Conservation (phyloP, 805 yeast species). For the Myxozyma nipponensis region DNA sequence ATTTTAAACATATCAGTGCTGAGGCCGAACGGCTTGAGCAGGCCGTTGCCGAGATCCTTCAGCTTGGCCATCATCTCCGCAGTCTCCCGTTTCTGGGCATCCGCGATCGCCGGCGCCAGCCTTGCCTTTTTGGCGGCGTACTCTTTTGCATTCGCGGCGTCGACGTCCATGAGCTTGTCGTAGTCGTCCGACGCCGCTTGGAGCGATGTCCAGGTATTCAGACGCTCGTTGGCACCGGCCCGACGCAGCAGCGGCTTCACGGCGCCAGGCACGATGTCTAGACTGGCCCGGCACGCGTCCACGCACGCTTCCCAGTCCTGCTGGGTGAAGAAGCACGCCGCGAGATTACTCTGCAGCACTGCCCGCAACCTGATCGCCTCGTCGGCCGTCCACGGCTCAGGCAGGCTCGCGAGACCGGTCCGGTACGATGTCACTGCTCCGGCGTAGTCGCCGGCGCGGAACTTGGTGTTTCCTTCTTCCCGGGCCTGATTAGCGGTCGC, state of each 20-base stretch:
- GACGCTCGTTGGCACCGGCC: constrained; percentile 55
- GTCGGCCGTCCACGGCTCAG: constrained; percentile 13
- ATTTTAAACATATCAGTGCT: constrained; percentile 34
- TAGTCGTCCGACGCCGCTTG: constrained; percentile 33
- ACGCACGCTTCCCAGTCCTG: constrained; percentile 45
- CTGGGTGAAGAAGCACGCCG: constrained; percentile 31
- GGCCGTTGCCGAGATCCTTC: constrained; percentile 35
- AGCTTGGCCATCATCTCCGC: constrained; percentile 35
- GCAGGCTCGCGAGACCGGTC: constrained; percentile 16
- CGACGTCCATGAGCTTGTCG: constrained; percentile 15
- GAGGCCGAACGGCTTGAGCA: constrained; percentile 35
- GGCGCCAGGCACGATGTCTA: constrained; percentile 56
- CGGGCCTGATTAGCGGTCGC: neutral
- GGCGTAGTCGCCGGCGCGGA: constrained; percentile 17
- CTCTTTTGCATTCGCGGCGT: constrained; percentile 8
- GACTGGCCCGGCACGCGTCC: constrained; percentile 58
- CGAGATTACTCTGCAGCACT: constrained; percentile 30
- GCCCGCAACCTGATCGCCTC: constrained; percentile 11
- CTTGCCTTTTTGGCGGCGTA: constrained; percentile 4
- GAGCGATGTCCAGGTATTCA: constrained; percentile 33
- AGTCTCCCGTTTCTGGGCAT: constrained; percentile 33
- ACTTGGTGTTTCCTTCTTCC: constrained; percentile 34
- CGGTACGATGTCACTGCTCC: constrained; percentile 16
- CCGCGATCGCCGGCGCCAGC: constrained; percentile 27
- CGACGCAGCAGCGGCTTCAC: constrained; percentile 73